Conservation (phyloP, 805 yeast species). For the Ogataea nonfermentans region DNA sequence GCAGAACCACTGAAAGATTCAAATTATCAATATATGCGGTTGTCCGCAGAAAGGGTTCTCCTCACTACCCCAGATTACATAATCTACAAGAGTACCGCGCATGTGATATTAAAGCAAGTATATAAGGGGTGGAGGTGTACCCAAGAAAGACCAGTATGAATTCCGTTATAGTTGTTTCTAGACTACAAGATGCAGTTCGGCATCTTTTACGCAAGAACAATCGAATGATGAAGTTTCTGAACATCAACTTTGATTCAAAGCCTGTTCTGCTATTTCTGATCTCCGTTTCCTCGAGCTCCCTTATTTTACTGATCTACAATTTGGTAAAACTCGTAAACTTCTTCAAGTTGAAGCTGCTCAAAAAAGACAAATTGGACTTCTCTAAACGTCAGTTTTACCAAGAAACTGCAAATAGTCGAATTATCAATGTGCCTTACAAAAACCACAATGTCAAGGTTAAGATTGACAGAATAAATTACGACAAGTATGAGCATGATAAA, state of each 20-base stretch:
- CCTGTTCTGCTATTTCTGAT: conserved; percentile 34
- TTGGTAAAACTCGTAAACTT: conserved; percentile 24
- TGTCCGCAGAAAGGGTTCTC: neutral
- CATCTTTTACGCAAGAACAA: conserved; percentile 18
- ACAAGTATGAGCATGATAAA: conserved; percentile 54
- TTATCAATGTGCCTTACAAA: conserved; percentile 50
- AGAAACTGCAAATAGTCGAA: conserved; percentile 28
- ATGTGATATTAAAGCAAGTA: conserved; percentile 7
- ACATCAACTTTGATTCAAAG: conserved; percentile 31
- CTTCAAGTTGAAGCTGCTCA: conserved; percentile 12
- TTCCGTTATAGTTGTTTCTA: neutral
- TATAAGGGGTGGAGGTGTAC: conserved; percentile 1
- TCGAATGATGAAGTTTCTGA: conserved; percentile 20
- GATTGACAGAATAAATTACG: conserved; percentile 47
- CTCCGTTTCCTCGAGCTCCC: conserved; percentile 28
- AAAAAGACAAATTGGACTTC: neutral
- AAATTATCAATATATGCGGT: neutral
- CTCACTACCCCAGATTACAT: conserved; percentile 11
- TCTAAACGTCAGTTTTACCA: conserved; percentile 9
- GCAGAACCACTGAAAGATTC: too few relatives aligned
- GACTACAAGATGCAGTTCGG: conserved; percentile 1
- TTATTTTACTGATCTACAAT: conserved; percentile 24
- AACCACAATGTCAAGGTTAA: conserved; percentile 37
- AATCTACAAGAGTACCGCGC: conserved; percentile 3
- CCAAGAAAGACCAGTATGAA: neutral